phyloP scores from a whole-genome alignment of 1,284 basidiomycete genomes.

The Phellopilus nigrolimitatus region DNA sequence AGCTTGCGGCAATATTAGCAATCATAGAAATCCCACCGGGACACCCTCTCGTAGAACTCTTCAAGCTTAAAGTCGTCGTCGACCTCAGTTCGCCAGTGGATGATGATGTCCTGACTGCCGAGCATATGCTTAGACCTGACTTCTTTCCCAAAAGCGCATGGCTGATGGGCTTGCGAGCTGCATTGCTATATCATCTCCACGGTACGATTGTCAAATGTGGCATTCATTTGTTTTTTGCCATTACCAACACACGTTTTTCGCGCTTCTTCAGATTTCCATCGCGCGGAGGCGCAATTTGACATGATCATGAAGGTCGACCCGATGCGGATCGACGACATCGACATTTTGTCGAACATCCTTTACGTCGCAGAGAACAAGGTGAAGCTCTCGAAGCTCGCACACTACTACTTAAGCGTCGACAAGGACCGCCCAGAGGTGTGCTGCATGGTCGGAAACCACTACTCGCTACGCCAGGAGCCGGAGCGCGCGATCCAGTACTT shows the following conservation, averaged over 20 bases:
- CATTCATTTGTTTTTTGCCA: neutral
- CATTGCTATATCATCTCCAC: conserved; percentile 86
- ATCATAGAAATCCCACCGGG: conserved; percentile 59
- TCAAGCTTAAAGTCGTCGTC: conserved; percentile 86
- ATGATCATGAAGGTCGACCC: conserved; percentile 79
- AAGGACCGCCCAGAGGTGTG: conserved; percentile 93
- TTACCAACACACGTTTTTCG: neutral
- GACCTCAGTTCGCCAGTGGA: conserved; percentile 87
- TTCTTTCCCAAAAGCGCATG: conserved; percentile 84
- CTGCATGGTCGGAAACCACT: conserved; percentile 97
- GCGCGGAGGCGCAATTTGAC: conserved; percentile 82
- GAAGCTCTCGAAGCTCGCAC: conserved; percentile 88
- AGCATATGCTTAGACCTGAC: conserved; percentile 63
- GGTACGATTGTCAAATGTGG: conserved; percentile 44
- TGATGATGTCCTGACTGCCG: conserved; percentile 74
- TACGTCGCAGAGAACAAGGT: conserved; percentile 90
- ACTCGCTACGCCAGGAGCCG: conserved; percentile 89
- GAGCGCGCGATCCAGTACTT: conserved; percentile 97
- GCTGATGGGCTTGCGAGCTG: conserved; percentile 81
- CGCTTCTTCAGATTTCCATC: conserved; percentile 66
- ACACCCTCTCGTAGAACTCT: conserved; percentile 79
- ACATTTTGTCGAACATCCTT: conserved; percentile 95
- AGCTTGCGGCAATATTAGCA: conserved; percentile 63
- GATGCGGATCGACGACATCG: conserved; percentile 90
- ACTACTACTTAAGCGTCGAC: conserved; percentile 84